phyloP scores from a whole-genome alignment of 78 protist species.

The Dictyostelium capitatum region DNA sequence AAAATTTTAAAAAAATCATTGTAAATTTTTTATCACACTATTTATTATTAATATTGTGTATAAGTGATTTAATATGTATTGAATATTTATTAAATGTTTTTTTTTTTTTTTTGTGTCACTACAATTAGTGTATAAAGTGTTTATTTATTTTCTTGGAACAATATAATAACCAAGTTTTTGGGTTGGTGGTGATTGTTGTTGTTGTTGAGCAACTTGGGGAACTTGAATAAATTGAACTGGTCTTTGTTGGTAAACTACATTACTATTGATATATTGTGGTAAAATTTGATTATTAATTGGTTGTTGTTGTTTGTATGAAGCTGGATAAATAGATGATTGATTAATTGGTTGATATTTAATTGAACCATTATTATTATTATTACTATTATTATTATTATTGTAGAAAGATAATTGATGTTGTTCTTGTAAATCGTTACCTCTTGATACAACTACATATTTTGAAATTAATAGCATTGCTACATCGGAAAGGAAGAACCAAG shows the following conservation, averaged over 20 bases:
- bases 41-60: too few relatives aligned
- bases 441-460: not conserved
- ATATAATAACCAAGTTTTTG: too few relatives aligned
- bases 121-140: too few relatives aligned
- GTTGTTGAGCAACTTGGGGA: too few relatives aligned
- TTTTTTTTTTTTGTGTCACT: too few relatives aligned
- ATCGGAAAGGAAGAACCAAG: slow-evolving; percentile 34
- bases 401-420: not conserved
- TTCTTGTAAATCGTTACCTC: not conserved
- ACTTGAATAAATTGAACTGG: not conserved
- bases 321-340: not conserved
- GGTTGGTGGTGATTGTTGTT: not conserved
- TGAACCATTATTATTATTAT: not conserved
- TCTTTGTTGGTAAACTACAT: not conserved
- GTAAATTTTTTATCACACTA: too few relatives aligned
- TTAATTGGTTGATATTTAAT: not conserved
- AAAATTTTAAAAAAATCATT: too few relatives aligned
- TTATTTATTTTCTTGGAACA: too few relatives aligned
- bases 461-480: slow-evolving; percentile 14
- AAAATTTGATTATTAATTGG: not conserved
- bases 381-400: not conserved
- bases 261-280: not conserved
- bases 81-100: too few relatives aligned
- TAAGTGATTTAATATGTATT: too few relatives aligned
- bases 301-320: not conserved